Percentiles rank a stretch among this genome's conserved stretches.
phyloP scores from a whole-genome alignment of 257 asterid species.

The Solanum chaucha region DNA sequence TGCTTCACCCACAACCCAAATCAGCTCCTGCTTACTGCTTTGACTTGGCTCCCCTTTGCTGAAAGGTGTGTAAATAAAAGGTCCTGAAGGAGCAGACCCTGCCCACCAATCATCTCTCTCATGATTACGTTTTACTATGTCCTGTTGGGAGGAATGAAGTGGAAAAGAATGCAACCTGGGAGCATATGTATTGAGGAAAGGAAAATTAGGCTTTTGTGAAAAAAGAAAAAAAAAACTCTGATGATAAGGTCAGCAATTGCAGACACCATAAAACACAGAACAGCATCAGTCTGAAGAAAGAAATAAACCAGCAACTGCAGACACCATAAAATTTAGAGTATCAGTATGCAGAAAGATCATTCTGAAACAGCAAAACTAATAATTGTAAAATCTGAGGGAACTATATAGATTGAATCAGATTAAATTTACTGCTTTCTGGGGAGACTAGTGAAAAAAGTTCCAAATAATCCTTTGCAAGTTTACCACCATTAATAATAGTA shows the following conservation, averaged over 20 bases:
- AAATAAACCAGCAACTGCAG: background rate
- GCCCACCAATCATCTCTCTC: conserved; percentile 99
- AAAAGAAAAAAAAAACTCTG: background rate
- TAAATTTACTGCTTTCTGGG: background rate
- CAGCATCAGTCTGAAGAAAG: background rate
- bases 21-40: conserved; percentile 70
- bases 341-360: background rate
- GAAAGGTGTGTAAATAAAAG: conserved; percentile 96
- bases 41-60: conserved; percentile 83
- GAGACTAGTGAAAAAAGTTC: background rate
- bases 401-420: background rate
- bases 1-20: conserved; percentile 96
- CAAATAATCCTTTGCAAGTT: background rate
- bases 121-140: conserved; percentile 70
- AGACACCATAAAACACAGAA: background rate
- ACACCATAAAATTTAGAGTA: background rate
- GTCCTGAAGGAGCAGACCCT: conserved; percentile 96
- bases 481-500: background rate
- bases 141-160: conserved; percentile 79
- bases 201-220: conserved; percentile 1
- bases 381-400: background rate
- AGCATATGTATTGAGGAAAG: conserved; percentile 10
- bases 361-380: background rate
- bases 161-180: conserved; percentile 94
- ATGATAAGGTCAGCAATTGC: background rate